Percentiles rank a stretch among this genome's conserved stretches.
These are phyloP conservation scores for Hibiscus mutabilis DNA, from an alignment of 345 rosid species.

Conservation along the genomic window DNA sequence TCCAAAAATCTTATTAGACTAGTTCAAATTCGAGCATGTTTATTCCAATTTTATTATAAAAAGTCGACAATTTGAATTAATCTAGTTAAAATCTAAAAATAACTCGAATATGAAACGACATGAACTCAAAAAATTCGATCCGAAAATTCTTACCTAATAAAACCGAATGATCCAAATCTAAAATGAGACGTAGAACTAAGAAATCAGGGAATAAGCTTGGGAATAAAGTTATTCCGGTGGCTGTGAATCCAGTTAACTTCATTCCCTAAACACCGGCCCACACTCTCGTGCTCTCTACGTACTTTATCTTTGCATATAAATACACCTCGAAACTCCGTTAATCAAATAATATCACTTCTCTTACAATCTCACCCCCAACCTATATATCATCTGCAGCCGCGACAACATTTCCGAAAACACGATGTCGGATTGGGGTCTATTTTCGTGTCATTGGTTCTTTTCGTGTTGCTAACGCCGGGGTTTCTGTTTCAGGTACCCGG, in stretches of 20 bases:
- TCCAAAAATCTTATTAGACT: no score
- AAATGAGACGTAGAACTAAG: no score
- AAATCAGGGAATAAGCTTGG: neutral
- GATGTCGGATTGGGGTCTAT: slow-evolving; percentile 62
- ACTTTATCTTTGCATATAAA: neutral
- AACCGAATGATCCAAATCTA: no score
- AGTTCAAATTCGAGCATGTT: no score
- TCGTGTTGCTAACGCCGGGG: slow-evolving; percentile 8
- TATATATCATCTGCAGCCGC: no score
- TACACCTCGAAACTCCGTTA: neutral
- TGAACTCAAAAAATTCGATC: no score
- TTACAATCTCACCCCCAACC: neutral
- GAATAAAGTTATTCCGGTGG: neutral
- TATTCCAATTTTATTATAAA: no score
- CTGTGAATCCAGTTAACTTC: neutral
- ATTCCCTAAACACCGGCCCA: neutral
- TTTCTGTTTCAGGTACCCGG: slow-evolving; percentile 32
- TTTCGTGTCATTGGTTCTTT: slow-evolving; percentile 32
- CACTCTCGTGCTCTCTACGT: neutral
- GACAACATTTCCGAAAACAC: neutral
- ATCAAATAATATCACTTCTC: no score
- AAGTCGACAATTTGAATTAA: no score
- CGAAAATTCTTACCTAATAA: no score
- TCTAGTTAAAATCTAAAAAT: no score
- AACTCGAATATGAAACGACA: no score